A percentile compares a stretch with the other conserved stretches of the same genome.
phyloP scores from a whole-genome alignment of 2,329 filamentous ascomycete genomes.

The Rhinocladiella mackenziei region DNA sequence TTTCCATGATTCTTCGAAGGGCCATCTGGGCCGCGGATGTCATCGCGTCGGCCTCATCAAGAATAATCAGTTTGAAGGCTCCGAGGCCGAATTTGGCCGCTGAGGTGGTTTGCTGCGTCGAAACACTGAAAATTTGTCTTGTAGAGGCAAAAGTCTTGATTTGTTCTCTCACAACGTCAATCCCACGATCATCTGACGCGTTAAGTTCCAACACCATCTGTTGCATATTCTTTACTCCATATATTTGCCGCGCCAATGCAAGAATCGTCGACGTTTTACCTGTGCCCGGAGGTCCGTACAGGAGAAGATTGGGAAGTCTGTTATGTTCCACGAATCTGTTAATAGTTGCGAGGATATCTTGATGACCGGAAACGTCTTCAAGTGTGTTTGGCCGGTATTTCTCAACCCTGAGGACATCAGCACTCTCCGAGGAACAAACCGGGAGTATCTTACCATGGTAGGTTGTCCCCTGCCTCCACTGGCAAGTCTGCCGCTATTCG shows the following conservation, averaged over 20 bases:
- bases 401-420: slow-evolving; percentile 66
- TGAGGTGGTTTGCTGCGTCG: slow-evolving; percentile 43
- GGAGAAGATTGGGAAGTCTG: slow-evolving; percentile 86
- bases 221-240: slow-evolving; percentile 84
- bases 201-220: slow-evolving; percentile 99
- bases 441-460: slow-evolving; percentile 68
- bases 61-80: slow-evolving; percentile 89
- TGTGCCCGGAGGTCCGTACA: slow-evolving; percentile 94
- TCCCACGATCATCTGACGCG: slow-evolving; percentile 93
- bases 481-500: slow-evolving; percentile 88
- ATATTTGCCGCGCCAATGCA: slow-evolving; percentile 87
- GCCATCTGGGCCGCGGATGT: slow-evolving; percentile 99
- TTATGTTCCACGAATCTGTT: slow-evolving; percentile 97
- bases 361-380: slow-evolving; percentile 89
- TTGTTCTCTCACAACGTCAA: slow-evolving; percentile 95
- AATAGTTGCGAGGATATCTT: slow-evolving; percentile 95
- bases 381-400: slow-evolving; percentile 91
- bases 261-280: slow-evolving; percentile 97
- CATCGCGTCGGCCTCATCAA: slow-evolving; percentile 99
- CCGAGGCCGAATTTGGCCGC: slow-evolving; percentile 54
- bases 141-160: slow-evolving; percentile 94
- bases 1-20: slow-evolving; percentile 94
- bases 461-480: slow-evolving; percentile 84
- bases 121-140: slow-evolving; percentile 87
- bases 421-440: slow-evolving; percentile 27